Evolutionary conservation across 2,329 filamentous ascomycete species (phyloP).

Genomic region (Mollisia scopiformis): DNA sequence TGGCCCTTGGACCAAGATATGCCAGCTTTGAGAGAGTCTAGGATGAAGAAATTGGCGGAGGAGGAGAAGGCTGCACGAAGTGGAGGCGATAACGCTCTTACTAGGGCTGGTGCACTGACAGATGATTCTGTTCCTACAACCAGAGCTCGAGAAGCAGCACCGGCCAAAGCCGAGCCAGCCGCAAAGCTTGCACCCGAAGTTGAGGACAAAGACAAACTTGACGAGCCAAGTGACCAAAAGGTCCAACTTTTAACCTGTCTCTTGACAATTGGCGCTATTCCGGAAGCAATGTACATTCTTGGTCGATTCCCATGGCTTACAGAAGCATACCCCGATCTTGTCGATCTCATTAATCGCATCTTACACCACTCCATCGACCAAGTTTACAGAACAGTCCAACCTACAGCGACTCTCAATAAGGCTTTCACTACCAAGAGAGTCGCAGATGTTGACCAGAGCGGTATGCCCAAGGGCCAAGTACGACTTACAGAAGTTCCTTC

Average conservation of each 20-base stretch:
- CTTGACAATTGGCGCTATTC: slow-evolving; percentile 87
- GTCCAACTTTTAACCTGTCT: slow-evolving; percentile 81
- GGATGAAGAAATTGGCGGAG: slow-evolving; percentile 76
- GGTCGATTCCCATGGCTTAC: slow-evolving; percentile 92
- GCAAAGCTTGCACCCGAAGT: slow-evolving; percentile 48
- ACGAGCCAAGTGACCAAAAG: slow-evolving; percentile 86
- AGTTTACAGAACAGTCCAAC: slow-evolving; percentile 56
- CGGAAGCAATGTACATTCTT: slow-evolving; percentile 89
- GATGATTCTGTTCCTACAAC: slow-evolving; percentile 71
- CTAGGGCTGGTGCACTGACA: slow-evolving; percentile 82
- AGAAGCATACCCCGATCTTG: slow-evolving; percentile 80
- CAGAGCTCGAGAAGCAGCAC: slow-evolving; percentile 51
- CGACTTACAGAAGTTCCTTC: slow-evolving; percentile 60
- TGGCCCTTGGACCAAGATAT: slow-evolving; percentile 85
- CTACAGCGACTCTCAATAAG: slow-evolving; percentile 31
- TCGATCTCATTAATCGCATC: slow-evolving; percentile 82
- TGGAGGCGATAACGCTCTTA: slow-evolving; percentile 78
- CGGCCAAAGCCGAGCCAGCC: slow-evolving; percentile 52
- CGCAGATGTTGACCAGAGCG: slow-evolving; percentile 64
- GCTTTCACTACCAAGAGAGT: slow-evolving; percentile 50
- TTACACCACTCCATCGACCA: slow-evolving; percentile 80
- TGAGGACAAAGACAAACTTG: slow-evolving; percentile 54
- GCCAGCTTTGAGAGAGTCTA: slow-evolving; percentile 70
- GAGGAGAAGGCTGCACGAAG: slow-evolving; percentile 74
- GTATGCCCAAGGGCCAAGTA: slow-evolving; percentile 70